phyloP scores from a whole-genome alignment of 495 filamentous ascomycete species.

The Hyaloscypha bicolor region DNA sequence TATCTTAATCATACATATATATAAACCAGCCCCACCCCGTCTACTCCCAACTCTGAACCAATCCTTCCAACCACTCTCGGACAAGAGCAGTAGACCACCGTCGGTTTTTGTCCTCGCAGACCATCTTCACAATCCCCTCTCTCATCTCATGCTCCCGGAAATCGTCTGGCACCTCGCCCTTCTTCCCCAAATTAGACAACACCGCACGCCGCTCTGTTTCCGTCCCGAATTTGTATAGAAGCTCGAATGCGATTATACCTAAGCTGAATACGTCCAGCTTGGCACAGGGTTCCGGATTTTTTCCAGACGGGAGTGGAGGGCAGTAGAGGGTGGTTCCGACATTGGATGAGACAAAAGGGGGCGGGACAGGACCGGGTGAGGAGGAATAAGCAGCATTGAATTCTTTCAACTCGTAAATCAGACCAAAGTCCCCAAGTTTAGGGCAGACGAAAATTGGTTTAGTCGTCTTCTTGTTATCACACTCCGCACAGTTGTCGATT shows the following conservation, averaged over 20 bases:
- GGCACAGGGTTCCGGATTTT: slow-evolving; percentile 23
- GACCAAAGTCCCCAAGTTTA: slow-evolving; percentile 35
- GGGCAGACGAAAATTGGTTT: slow-evolving; percentile 27
- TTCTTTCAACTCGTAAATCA: slow-evolving; percentile 27
- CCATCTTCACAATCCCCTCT: slow-evolving; percentile 3
- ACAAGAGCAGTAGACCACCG: background rate
- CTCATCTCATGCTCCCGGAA: background rate
- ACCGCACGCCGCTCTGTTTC: slow-evolving; percentile 21
- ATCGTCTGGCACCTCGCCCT: slow-evolving; percentile 3
- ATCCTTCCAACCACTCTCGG: slow-evolving; percentile 3
- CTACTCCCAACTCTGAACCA: background rate
- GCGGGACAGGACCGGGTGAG: background rate
- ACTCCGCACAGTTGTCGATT: slow-evolving; percentile 37
- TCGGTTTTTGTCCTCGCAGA: background rate
- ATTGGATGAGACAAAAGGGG: background rate
- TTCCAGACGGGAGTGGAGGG: slow-evolving; percentile 17
- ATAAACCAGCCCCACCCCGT: background rate
- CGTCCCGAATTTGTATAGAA: slow-evolving; percentile 37
- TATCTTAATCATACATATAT: background rate
- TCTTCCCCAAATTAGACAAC: background rate
- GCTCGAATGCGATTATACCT: slow-evolving; percentile 43
- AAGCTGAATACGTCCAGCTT: slow-evolving; percentile 45
- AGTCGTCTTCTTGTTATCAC: slow-evolving; percentile 12
- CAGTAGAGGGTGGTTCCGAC: slow-evolving; percentile 44
- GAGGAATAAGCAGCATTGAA: background rate